These are phyloP conservation scores for Termitomyces titanicus DNA, from an alignment of 768 basidiomycete species.

Conservation along the genomic window DNA sequence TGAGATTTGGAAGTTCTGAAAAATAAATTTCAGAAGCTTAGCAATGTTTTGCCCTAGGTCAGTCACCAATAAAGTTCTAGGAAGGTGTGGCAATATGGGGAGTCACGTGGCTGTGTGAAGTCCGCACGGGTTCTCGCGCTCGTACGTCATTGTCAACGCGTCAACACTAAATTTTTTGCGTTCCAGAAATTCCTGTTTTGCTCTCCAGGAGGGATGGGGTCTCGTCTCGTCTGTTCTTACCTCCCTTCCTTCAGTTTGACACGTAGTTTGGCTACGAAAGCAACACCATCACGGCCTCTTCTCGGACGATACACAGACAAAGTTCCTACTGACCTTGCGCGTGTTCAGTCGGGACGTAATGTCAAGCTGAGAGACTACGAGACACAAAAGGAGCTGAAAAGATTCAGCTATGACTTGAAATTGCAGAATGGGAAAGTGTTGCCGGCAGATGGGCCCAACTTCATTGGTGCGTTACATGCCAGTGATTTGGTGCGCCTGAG, in stretches of 20 bases:
- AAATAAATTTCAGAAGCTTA: not conserved
- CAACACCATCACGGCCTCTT: slow-evolving; percentile 1
- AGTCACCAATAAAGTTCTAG: not conserved
- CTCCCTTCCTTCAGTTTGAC: not conserved
- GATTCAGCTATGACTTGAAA: slow-evolving; percentile 11
- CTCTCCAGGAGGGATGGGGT: too few relatives aligned
- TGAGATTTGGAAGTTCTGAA: not conserved
- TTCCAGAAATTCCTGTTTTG: too few relatives aligned
- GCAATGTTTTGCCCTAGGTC: not conserved
- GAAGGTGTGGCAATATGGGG: too few relatives aligned
- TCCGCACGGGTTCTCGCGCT: too few relatives aligned
- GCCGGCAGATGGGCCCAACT: slow-evolving; percentile 6
- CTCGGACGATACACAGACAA: slow-evolving; percentile 8
- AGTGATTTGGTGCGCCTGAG: not conserved
- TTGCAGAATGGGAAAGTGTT: not conserved
- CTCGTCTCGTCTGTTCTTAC: slow-evolving; percentile 1
- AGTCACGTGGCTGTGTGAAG: too few relatives aligned
- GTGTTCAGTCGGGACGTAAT: slow-evolving; percentile 5
- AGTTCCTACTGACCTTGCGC: slow-evolving; percentile 8
- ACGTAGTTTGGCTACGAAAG: slow-evolving; percentile 4
- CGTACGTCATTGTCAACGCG: too few relatives aligned
- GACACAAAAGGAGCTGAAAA: slow-evolving; percentile 5
- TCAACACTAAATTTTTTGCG: too few relatives aligned
- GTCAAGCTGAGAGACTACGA: slow-evolving; percentile 10
- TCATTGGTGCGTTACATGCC: slow-evolving; percentile 2